Percentiles rank a stretch among this genome's conserved stretches.
These are phyloP conservation scores for Saccharomycopsis amapae DNA, from an alignment of 805 yeast genomes.

Conservation along the genomic window DNA sequence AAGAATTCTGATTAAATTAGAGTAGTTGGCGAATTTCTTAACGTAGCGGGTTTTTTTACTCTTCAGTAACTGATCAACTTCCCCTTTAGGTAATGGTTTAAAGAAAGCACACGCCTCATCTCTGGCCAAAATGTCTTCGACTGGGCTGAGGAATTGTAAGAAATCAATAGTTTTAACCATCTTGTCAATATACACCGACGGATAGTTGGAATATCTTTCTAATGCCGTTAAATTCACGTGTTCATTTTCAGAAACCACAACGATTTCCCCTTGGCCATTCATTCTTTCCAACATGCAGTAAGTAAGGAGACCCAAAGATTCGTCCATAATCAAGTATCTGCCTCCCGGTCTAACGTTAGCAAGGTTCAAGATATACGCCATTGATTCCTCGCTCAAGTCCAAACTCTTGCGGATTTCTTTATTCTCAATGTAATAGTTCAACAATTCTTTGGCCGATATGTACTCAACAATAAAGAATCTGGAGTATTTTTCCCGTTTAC, in stretches of 20 bases:
- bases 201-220: constrained; percentile 50
- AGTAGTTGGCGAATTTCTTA: constrained; percentile 45
- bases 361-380: constrained; percentile 69
- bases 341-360: constrained; percentile 90
- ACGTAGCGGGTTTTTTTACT: constrained; percentile 58
- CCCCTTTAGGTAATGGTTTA: constrained; percentile 35
- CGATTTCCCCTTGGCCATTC: constrained; percentile 62
- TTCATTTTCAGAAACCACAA: constrained; percentile 85
- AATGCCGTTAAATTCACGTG: constrained; percentile 77
- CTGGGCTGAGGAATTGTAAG: constrained; percentile 79
- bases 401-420: constrained; percentile 60
- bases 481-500: constrained; percentile 88
- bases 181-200: constrained; percentile 42
- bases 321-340: constrained; percentile 79
- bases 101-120: constrained; percentile 15
- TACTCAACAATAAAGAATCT: constrained; percentile 79
- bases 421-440: constrained; percentile 71
- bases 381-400: constrained; percentile 78
- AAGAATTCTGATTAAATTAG: constrained; percentile 33
- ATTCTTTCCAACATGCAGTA: constrained; percentile 86
- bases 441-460: constrained; percentile 59
- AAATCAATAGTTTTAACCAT: constrained; percentile 68
- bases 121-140: constrained; percentile 25
- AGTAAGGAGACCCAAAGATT: constrained; percentile 86
- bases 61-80: constrained; percentile 43